Percentiles rank a stretch among this genome's conserved stretches.
phyloP scores from a whole-genome alignment of 345 rosid genomes.

The Brassica nigra region DNA sequence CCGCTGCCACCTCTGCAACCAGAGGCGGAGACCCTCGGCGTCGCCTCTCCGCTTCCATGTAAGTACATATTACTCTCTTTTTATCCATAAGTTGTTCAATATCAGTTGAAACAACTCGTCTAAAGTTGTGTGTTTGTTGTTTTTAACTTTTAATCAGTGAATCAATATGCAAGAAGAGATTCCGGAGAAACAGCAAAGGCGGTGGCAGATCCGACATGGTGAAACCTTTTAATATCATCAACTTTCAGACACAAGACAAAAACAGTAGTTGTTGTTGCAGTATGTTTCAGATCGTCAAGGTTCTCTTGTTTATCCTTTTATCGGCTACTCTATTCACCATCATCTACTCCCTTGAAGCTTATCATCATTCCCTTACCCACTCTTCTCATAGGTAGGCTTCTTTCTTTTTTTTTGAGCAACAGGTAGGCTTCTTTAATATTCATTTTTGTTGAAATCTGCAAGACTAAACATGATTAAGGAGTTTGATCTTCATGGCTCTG shows the following conservation, averaged over 20 bases:
- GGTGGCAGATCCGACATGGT: slow-evolving; percentile 26
- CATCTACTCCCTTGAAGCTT: slow-evolving; percentile 54
- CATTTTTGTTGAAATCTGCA: too few species aligned
- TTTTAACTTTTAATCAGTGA: slow-evolving; percentile 51
- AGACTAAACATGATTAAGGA: too few species aligned
- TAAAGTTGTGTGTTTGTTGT: not conserved
- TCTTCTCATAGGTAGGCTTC: slow-evolving; percentile 41
- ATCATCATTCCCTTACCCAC: slow-evolving; percentile 44
- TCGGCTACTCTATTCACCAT: slow-evolving; percentile 60
- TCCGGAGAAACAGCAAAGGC: slow-evolving; percentile 47
- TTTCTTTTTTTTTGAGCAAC: not conserved
- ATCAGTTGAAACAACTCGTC: not conserved
- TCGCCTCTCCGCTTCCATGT: slow-evolving; percentile 43
- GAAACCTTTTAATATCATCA: slow-evolving; percentile 48
- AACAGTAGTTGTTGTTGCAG: slow-evolving; percentile 51
- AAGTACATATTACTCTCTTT: not conserved
- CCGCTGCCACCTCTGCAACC: slow-evolving; percentile 21
- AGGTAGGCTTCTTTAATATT: too few species aligned
- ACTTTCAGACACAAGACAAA: slow-evolving; percentile 53
- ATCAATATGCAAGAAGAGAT: slow-evolving; percentile 60
- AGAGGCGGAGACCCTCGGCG: slow-evolving; percentile 32
- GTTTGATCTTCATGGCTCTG: too few species aligned
- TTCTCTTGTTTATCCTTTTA: slow-evolving; percentile 57
- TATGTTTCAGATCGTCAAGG: slow-evolving; percentile 61
- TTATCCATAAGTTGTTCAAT: not conserved